Percentiles rank a stretch among this genome's conserved stretches.
phyloP scores from a whole-genome alignment of 164 flowering plant genomes.

The Chimonanthus praecox region DNA sequence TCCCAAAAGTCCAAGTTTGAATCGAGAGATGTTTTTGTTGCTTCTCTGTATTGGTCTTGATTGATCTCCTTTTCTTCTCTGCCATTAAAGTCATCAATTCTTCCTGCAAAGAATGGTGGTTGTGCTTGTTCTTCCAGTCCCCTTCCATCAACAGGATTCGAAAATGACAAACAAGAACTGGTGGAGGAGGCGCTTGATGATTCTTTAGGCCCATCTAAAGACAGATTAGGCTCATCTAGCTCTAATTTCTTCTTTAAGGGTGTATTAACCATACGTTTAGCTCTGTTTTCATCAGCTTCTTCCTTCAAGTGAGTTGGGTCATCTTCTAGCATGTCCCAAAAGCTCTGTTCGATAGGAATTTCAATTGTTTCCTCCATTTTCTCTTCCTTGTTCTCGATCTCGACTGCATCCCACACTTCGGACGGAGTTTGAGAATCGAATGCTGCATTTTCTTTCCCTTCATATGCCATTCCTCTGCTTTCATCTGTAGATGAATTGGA shows the following conservation, averaged over 20 bases:
- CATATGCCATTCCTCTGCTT: background rate
- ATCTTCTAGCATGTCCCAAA: conserved; percentile 14
- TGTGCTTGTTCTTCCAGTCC: background rate
- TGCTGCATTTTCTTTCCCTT: background rate
- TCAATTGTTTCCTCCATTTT: background rate
- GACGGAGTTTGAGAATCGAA: background rate
- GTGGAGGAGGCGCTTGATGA: conserved; percentile 8
- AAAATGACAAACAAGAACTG: background rate
- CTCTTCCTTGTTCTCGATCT: background rate
- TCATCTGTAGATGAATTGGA: conserved; percentile 12
- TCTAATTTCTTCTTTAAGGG: background rate
- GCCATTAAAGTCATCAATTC: background rate
- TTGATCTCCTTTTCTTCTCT: background rate
- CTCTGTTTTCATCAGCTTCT: background rate
- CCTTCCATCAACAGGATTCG: background rate
- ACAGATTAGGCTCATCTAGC: background rate
- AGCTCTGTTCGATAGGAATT: background rate
- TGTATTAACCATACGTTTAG: background rate
- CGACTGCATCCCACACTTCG: background rate
- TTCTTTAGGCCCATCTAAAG: background rate
- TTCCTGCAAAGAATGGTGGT: background rate
- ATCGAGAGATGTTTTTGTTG: background rate
- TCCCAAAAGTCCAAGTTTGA: conserved; percentile 3
- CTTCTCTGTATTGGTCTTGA: background rate
- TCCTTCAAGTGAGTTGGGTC: background rate